These are phyloP conservation scores for Cordyceps militaris DNA, from an alignment of 2,329 filamentous ascomycete species.

Conservation along the genomic window DNA sequence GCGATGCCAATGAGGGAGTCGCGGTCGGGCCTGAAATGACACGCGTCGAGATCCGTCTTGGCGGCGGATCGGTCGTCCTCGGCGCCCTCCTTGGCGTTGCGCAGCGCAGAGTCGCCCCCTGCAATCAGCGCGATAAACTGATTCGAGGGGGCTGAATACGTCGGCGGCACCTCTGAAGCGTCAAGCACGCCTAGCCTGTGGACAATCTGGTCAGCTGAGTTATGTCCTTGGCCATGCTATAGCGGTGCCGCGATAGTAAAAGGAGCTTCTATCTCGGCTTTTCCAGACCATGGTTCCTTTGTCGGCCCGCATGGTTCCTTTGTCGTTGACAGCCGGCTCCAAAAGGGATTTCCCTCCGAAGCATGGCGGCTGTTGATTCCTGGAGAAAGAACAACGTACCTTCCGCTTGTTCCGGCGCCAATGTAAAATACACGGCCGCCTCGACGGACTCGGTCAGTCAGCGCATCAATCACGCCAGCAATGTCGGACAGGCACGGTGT, in stretches of 20 bases:
- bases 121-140: slow-evolving; percentile 37
- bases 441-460: slow-evolving; percentile 13
- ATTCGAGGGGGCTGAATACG: slow-evolving; percentile 29
- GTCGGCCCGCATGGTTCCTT: neutral
- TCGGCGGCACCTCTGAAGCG: slow-evolving; percentile 35
- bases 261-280: too few relatives aligned
- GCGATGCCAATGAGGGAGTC: slow-evolving; percentile 36
- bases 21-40: slow-evolving; percentile 23
- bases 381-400: slow-evolving; percentile 23
- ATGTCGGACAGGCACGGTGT: slow-evolving; percentile 17
- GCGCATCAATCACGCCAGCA: slow-evolving; percentile 15
- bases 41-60: slow-evolving; percentile 23
- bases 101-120: slow-evolving; percentile 33
- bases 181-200: slow-evolving; percentile 32
- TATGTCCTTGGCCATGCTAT: too few relatives aligned
- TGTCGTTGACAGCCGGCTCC: too few relatives aligned
- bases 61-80: slow-evolving; percentile 30
- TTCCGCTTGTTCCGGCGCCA: slow-evolving; percentile 38
- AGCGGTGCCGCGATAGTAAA: too few relatives aligned
- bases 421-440: slow-evolving; percentile 19
- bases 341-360: too few relatives aligned
- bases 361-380: too few relatives aligned
- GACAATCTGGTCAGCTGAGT: slow-evolving; percentile 1
- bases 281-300: neutral
- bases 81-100: slow-evolving; percentile 33